A percentile compares a stretch with the other conserved stretches of the same genome.
phyloP scores from a whole-genome alignment of 23 red algal genomes.

The Cyanidioschyzon merolae region DNA sequence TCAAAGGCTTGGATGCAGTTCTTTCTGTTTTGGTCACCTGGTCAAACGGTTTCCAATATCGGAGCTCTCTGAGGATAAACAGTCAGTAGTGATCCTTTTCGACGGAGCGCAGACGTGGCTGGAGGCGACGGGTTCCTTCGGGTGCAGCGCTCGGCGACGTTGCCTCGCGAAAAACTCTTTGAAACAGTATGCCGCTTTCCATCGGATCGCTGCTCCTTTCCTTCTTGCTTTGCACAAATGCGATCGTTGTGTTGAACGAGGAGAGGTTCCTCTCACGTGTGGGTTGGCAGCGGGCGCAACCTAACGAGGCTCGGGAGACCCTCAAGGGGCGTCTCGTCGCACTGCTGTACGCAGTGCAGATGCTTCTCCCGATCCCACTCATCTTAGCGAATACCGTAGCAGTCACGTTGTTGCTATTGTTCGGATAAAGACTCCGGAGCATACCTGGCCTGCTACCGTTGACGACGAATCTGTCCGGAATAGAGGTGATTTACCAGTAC shows the following conservation, averaged over 20 bases:
- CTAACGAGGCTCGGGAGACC: neutral
- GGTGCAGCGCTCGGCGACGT: no score
- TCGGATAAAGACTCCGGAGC: neutral
- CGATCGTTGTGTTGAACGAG: slow-evolving; percentile 25
- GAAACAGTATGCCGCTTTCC: slow-evolving; percentile 12
- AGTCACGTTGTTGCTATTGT: neutral
- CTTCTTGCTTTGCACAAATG: slow-evolving; percentile 9
- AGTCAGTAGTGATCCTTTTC: no score
- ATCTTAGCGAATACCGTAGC: neutral
- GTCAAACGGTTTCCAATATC: no score
- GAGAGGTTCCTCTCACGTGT: slow-evolving; percentile 19
- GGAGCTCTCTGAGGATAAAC: no score
- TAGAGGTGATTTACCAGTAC: no score
- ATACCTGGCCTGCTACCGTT: no score
- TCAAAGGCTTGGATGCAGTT: no score
- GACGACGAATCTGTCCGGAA: no score
- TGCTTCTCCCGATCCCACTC: slow-evolving; percentile 2
- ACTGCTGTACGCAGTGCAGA: slow-evolving; percentile 14
- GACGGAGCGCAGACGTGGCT: no score
- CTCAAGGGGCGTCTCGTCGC: slow-evolving; percentile 16
- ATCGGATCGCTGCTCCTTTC: slow-evolving; percentile 18
- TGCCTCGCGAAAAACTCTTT: no score
- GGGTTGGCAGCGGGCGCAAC: slow-evolving; percentile 20
- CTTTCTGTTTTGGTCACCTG: no score
- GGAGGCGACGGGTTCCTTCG: no score